Evolutionary conservation across 2,329 filamentous ascomycete genomes (phyloP).

Genomic region (Diaporthe capsici): DNA sequence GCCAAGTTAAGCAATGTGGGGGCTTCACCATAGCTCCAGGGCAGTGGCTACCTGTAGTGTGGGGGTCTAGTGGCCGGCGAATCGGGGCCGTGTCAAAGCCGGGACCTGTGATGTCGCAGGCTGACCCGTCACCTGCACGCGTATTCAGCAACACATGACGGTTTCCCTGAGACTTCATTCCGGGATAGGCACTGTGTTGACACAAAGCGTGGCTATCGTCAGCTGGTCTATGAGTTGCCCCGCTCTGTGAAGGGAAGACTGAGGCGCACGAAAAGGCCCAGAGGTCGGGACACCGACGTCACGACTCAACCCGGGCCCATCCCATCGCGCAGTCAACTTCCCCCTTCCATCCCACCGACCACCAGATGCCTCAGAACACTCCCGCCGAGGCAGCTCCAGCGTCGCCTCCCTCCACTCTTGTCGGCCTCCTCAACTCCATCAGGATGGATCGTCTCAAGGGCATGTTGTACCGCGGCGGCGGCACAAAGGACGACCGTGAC

Average conservation of each 20-base stretch:
- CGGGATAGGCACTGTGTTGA: neutral
- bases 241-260: neutral
- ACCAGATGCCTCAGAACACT: slow-evolving; percentile 23
- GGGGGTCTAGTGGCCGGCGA: neutral
- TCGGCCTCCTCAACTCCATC: slow-evolving; percentile 21
- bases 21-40: neutral
- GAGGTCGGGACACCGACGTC: slow-evolving; percentile 4
- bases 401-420: neutral
- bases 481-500: slow-evolving; percentile 48
- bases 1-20: neutral
- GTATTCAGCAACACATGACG: slow-evolving; percentile 1
- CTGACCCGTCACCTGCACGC: neutral
- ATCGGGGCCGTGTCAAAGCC: slow-evolving; percentile 2
- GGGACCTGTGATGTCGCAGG: neutral
- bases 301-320: slow-evolving; percentile 14
- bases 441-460: slow-evolving; percentile 40
- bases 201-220: neutral
- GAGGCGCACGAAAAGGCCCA: neutral
- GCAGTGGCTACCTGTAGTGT: neutral
- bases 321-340: slow-evolving; percentile 8
- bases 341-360: neutral
- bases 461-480: slow-evolving; percentile 41
- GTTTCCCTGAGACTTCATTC: neutral
- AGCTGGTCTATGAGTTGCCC: neutral
- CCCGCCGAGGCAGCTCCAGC: slow-evolving; percentile 12